phyloP scores from a whole-genome alignment of 139 green algal genomes.

The Haematococcus lacustris region DNA sequence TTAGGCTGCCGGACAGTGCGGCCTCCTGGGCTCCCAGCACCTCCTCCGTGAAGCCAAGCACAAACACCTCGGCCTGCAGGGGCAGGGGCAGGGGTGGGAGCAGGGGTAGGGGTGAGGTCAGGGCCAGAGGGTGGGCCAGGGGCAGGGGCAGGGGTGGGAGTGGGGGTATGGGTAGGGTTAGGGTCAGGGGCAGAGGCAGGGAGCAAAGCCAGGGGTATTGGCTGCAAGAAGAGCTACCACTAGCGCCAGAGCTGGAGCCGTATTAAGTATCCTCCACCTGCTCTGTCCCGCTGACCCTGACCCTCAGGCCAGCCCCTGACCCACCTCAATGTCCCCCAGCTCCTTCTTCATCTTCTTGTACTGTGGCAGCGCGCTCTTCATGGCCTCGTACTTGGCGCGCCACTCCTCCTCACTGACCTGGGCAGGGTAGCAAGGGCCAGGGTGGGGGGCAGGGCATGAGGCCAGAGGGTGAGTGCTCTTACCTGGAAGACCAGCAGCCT shows the following conservation, averaged over 20 bases:
- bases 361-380: slow-evolving; percentile 38
- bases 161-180: too few species aligned
- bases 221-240: too few species aligned
- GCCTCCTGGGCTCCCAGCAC: slow-evolving; percentile 33
- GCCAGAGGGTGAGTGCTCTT: not conserved
- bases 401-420: slow-evolving; percentile 41
- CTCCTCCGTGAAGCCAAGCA: slow-evolving; percentile 42
- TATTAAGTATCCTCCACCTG: too few species aligned
- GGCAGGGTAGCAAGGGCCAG: too few species aligned
- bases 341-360: slow-evolving; percentile 61
- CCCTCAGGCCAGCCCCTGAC: too few species aligned
- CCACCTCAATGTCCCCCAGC: slow-evolving; percentile 32
- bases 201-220: too few species aligned
- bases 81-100: not conserved
- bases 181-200: too few species aligned
- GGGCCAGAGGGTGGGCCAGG: not conserved
- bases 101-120: not conserved
- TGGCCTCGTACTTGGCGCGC: slow-evolving; percentile 45
- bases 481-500: not conserved
- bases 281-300: too few species aligned
- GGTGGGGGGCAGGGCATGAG: too few species aligned
- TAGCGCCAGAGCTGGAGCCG: too few species aligned
- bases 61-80: slow-evolving; percentile 33
- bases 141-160: too few species aligned
- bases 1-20: slow-evolving; percentile 12